These are phyloP conservation scores for Chlorella variabilis DNA, from an alignment of 163 green algal species.

Conservation along the genomic window DNA sequence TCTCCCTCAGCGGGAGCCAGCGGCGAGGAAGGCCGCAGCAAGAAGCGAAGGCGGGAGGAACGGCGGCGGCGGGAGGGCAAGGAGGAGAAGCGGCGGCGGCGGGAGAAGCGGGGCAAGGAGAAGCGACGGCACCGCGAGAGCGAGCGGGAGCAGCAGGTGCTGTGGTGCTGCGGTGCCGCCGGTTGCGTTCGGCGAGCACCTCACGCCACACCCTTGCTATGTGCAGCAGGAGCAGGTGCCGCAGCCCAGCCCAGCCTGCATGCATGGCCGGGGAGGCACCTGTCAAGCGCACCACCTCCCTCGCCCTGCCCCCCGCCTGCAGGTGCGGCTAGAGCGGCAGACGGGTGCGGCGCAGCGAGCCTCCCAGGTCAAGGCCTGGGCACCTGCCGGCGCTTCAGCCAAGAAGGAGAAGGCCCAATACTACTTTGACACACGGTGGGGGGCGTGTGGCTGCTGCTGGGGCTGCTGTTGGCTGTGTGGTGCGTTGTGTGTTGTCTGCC, in stretches of 20 bases:
- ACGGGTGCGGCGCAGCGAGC: conserved; percentile 9
- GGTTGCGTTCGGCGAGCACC: too few species aligned
- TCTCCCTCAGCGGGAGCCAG: neutral
- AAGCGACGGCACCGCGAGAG: conserved; percentile 4
- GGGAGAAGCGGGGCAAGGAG: neutral
- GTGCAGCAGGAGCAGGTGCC: neutral
- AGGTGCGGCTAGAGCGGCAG: conserved; percentile 33
- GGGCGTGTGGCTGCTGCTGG: neutral
- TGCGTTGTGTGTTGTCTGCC: too few species aligned
- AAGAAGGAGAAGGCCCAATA: conserved; percentile 33
- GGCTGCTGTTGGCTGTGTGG: neutral
- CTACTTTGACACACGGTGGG: conserved; percentile 45
- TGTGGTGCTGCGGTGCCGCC: neutral
- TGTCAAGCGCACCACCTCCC: neutral
- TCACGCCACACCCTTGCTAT: neutral
- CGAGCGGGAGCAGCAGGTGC: conserved; percentile 29
- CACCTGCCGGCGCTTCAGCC: neutral
- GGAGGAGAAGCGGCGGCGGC: conserved; percentile 7
- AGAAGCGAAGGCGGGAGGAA: conserved; percentile 11
- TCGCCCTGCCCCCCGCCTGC: neutral
- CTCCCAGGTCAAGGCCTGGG: conserved; percentile 37
- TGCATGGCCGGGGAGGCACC: neutral
- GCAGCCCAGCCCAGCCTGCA: neutral
- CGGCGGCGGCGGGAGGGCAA: neutral
- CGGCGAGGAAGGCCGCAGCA: conserved; percentile 3